Base-by-base conservation (phyloP, 2,329 filamentous ascomycete genomes). In the Scytalidium sp. region DNA sequence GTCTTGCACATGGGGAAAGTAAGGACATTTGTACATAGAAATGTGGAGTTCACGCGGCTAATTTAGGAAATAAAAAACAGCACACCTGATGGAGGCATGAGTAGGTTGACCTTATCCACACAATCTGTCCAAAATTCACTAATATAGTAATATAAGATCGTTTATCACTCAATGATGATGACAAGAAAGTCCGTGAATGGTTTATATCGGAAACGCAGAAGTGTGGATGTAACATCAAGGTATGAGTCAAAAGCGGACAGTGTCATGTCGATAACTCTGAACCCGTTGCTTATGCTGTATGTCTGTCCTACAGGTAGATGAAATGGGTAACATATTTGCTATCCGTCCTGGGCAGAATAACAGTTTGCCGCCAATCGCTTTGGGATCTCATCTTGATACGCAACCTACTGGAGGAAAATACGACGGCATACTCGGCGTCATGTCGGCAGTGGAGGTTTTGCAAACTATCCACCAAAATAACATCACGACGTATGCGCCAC, bases 381-480 rank as follows among this genome's bases (percentile, higher is more conserved):
- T 52, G 11, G 50, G 50, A 15, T 45, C 41, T 19, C 46, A 52
- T 39, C 21, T 52, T 19, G 50, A 52, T 22, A 42, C 27, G 11
- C 46, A 49, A 6, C 46, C 90, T 47, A 88, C 83, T 0, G 85
- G 84, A 1, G 85, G 85, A 0, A 70, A 85, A 20, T 90, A 90
- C 52, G 87, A 90, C 60, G 88, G 88, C 0, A 88, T 92, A 19
- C 67, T 93, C 0, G 88, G 88, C 5, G 78, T 93, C 3, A 74
- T 79, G 13, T 80, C 87, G 1, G 88, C 81, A 0, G 71, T 92
- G 0, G 88, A 92, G 67, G 83, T 87, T 65, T 70, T 93, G n/a
- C 78, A 76, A 52, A 75, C 82, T 0, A 69, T 93, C 21, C 74
- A 83, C 3, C 87, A 90, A 15, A 79, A 84, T 56, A 73, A 78